phyloP scores from a whole-genome alignment of 331 rosid species.

The Dryas integrifolia region DNA sequence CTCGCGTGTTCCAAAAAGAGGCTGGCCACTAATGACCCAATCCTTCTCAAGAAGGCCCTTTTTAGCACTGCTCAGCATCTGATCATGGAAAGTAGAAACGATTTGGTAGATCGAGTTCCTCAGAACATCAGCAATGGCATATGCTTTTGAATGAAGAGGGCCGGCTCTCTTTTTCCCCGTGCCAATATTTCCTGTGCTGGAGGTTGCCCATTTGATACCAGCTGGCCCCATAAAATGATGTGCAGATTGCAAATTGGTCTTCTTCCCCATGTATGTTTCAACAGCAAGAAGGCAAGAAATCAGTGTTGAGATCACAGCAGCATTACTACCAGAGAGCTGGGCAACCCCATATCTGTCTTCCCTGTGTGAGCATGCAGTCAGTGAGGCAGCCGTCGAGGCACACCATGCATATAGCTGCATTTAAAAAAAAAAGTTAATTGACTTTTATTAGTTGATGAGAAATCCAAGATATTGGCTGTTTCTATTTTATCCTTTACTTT shows the following conservation, averaged over 20 bases:
- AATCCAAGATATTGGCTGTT: background rate
- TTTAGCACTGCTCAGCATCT: constrained; percentile 76
- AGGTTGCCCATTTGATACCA: constrained; percentile 76
- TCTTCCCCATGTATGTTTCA: constrained; percentile 90
- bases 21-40: constrained; percentile 60
- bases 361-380: constrained; percentile 68
- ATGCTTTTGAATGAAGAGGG: constrained; percentile 69
- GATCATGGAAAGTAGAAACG: constrained; percentile 76
- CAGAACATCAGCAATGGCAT: constrained; percentile 77
- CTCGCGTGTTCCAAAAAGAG: constrained; percentile 60
- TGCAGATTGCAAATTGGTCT: constrained; percentile 60
- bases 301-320: constrained; percentile 68
- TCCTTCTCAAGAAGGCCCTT: constrained; percentile 76
- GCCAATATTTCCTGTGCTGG: constrained; percentile 49
- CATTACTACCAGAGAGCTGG: constrained; percentile 89
- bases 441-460: background rate
- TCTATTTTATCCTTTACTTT: no score
- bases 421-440: background rate
- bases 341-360: constrained; percentile 91
- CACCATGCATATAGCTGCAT: constrained; percentile 85
- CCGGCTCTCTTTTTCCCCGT: constrained; percentile 60
- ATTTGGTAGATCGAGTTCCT: constrained; percentile 72
- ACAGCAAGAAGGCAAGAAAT: constrained; percentile 87
- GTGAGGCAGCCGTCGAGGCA: constrained; percentile 65
- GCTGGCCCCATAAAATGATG: constrained; percentile 64